phyloP scores from a whole-genome alignment of 306 rosid species.

The Arachis stenosperma region DNA sequence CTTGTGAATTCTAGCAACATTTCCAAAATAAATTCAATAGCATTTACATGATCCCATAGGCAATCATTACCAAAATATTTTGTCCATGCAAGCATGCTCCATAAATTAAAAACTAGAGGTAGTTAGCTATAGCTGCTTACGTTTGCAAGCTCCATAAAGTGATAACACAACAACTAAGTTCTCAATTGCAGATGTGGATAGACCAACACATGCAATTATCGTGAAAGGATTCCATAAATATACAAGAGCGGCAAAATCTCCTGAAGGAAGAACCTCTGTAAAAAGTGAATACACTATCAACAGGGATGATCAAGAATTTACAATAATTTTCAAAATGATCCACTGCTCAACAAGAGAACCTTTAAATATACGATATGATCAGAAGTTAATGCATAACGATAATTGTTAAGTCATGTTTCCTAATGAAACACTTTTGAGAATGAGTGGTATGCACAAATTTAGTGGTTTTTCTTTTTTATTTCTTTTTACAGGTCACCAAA shows the following conservation, averaged over 20 bases:
- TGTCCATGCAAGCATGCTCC: constrained; percentile 9
- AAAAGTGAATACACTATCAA: constrained; percentile 36
- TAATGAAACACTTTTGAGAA: constrained; percentile 11
- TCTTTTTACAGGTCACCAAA: neutral
- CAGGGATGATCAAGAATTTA: constrained; percentile 21
- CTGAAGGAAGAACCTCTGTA: constrained; percentile 53
- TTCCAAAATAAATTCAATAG: neutral
- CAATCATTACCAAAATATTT: constrained; percentile 9
- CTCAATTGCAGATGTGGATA: constrained; percentile 57
- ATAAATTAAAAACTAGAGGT: constrained; percentile 11
- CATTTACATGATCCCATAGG: neutral
- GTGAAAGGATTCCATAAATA: constrained; percentile 63
- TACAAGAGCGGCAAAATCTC: constrained; percentile 52
- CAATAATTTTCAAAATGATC: constrained; percentile 23
- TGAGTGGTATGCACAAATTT: neutral
- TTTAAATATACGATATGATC: constrained; percentile 7
- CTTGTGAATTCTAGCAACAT: constrained; percentile 24
- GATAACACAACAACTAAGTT: constrained; percentile 51
- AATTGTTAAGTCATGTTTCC: constrained; percentile 16
- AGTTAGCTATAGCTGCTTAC: constrained; percentile 46
- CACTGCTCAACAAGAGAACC: constrained; percentile 3
- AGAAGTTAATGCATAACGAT: constrained; percentile 23
- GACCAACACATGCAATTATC: constrained; percentile 54
- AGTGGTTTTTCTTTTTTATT: neutral
- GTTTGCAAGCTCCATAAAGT: constrained; percentile 54